Base-by-base conservation (phyloP, 805 yeast genomes). In the Myxozyma kluyveri region DNA sequence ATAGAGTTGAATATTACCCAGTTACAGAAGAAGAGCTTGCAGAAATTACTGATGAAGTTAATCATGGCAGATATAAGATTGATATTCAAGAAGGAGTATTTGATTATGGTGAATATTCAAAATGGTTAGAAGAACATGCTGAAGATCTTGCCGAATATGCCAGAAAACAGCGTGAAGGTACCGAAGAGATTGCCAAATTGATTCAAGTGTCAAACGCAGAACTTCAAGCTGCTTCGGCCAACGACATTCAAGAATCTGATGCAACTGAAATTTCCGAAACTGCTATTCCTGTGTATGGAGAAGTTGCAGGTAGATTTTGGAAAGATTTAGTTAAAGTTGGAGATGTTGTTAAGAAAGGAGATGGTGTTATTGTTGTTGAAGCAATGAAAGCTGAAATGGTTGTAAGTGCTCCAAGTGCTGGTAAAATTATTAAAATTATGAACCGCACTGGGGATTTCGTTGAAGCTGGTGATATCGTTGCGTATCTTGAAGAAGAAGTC, bases 301-400 rank as follows among this genome's bases (percentile, higher is more conserved):
- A 93, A 68, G 93, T 82, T 67, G 86, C 96, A n/a, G 99, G 98
- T 50, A 78, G 98, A 61, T 89, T 72, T 67, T 91, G 99, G 99
- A 91, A 93, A 70, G 81, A 95, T 1, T 72, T 89, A 60, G 95
- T 85, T 26, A 71, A 76, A 51, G 90, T 78, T 42, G 96, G 96
- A 22, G 93, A 86, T 62, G 70, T 59, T 3, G 95, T 91, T 24
- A 71, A 74, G 47, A 77, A 72, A 42, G 95, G 90, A 31, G 91
- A 88, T 62, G 88, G 88, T 3, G 75, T 91, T 56, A 79, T 91
- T 60, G 88, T 93, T 36, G 87, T 91, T 48, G 99, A 91, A 70
- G 98, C 99, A 49, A 91, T 91, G 99, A 91, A 91, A 76, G 93
- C 98, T 0, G 99, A 91, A 71, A 91, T 91, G 97, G 79, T 81